A percentile compares a stretch with the other conserved stretches of the same genome.
These are phyloP conservation scores for Neopestalotiopsis clavispora DNA, from an alignment of 2,329 filamentous ascomycete genomes.

Conservation along the genomic window DNA sequence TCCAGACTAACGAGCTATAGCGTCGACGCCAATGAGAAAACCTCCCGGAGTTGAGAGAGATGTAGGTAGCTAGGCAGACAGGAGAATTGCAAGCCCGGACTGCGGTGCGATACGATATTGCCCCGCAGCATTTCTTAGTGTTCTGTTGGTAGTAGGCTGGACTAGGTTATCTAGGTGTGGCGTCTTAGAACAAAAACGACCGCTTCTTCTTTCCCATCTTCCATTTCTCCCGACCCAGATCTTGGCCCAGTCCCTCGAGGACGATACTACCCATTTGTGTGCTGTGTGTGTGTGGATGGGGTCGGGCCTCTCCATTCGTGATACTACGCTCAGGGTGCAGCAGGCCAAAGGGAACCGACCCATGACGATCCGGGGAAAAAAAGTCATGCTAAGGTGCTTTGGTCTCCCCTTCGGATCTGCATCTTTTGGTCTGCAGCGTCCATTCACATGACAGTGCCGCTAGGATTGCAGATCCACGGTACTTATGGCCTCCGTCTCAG, in stretches of 20 bases:
- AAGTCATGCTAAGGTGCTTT: not conserved
- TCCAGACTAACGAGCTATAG: not conserved
- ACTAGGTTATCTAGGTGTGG: too few species aligned
- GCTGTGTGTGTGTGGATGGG: too few species aligned
- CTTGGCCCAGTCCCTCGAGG: too few species aligned
- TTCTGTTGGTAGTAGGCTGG: too few species aligned
- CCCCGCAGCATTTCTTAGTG: not conserved
- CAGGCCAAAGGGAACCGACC: not conserved
- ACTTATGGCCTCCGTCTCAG: not conserved
- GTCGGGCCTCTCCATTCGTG: too few species aligned
- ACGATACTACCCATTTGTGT: too few species aligned
- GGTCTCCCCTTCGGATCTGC: not conserved
- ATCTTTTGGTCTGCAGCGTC: not conserved
- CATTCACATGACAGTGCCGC: not conserved
- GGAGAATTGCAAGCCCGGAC: too few species aligned
- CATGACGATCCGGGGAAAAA: not conserved
- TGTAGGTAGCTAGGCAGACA: too few species aligned
- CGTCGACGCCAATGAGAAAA: not conserved
- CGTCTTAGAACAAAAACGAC: too few species aligned
- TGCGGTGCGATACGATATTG: not conserved
- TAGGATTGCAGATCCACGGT: slow-evolving; percentile 1
- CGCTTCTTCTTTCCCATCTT: too few species aligned
- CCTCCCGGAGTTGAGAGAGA: not conserved
- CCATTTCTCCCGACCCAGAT: too few species aligned
- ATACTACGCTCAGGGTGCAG: too few species aligned